Percentiles rank a stretch among this genome's conserved stretches.
Evolutionary conservation across 1,139 yeast genomes (phyloP).

Genomic region (Kodamaea alishanica): DNA sequence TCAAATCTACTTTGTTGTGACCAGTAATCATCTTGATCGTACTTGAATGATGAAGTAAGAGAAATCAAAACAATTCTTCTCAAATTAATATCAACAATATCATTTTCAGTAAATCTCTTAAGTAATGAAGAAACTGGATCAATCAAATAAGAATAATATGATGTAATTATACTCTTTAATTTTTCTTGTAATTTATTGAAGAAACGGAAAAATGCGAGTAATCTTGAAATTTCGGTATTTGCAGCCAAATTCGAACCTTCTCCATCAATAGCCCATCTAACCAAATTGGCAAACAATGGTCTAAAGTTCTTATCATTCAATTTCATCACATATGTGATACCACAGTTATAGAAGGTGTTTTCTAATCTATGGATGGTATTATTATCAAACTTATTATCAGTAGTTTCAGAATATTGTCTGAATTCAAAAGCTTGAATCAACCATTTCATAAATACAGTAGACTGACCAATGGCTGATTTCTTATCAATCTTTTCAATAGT

Average conservation of each 20-base stretch:
- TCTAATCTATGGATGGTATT: slow-evolving; percentile 82
- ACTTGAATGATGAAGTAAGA: slow-evolving; percentile 73
- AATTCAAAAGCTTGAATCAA: slow-evolving; percentile 69
- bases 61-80: slow-evolving; percentile 72
- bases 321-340: slow-evolving; percentile 77
- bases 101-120: slow-evolving; percentile 40
- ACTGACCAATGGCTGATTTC: slow-evolving; percentile 67
- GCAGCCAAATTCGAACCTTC: slow-evolving; percentile 53
- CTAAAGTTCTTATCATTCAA: slow-evolving; percentile 91
- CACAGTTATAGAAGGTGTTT: slow-evolving; percentile 68
- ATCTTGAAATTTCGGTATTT: slow-evolving; percentile 50
- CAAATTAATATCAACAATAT: slow-evolving; percentile 50
- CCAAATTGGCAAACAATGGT: slow-evolving; percentile 81
- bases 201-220: slow-evolving; percentile 78
- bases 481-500: slow-evolving; percentile 67
- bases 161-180: slow-evolving; percentile 81
- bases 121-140: slow-evolving; percentile 66
- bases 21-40: slow-evolving; percentile 95
- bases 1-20: slow-evolving; percentile 83
- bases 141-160: slow-evolving; percentile 79
- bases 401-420: slow-evolving; percentile 43
- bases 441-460: slow-evolving; percentile 69
- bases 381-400: slow-evolving; percentile 48
- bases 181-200: slow-evolving; percentile 80
- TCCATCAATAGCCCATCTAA: slow-evolving; percentile 91